phyloP scores from a whole-genome alignment of 164 flowering plant species.

The Platanus orientalis region DNA sequence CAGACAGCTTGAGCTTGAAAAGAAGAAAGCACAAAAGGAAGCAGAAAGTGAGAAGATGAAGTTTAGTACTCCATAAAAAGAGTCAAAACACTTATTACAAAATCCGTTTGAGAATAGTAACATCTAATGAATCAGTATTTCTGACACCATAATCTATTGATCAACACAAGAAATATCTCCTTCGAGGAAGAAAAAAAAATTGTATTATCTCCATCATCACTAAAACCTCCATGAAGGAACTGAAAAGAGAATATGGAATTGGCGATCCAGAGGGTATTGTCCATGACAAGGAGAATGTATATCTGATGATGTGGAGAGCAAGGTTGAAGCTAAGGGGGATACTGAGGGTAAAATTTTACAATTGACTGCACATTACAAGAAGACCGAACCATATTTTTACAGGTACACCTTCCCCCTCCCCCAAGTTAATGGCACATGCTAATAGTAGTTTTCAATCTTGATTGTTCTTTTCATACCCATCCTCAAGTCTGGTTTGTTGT shows the following conservation, averaged over 20 bases:
- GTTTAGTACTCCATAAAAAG: constrained; percentile 25
- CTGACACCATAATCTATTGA: neutral
- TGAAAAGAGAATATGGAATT: neutral
- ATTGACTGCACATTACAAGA: neutral
- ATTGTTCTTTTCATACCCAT: too few relatives aligned
- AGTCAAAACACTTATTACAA: constrained; percentile 17
- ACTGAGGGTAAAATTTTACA: neutral
- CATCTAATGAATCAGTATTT: constrained; percentile 12
- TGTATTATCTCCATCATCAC: neutral
- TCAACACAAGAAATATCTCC: constrained; percentile 3
- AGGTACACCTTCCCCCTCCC: neutral
- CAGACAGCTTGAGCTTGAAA: constrained; percentile 77
- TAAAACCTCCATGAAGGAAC: neutral
- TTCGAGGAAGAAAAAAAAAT: neutral
- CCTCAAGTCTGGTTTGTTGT: neutral
- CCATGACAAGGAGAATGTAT: constrained; percentile 1
- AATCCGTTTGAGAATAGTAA: constrained; percentile 22
- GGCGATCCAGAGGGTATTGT: neutral
- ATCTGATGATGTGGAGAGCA: neutral
- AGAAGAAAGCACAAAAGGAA: constrained; percentile 69
- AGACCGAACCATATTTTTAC: neutral
- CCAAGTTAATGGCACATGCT: neutral
- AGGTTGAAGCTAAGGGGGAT: neutral
- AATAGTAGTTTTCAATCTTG: too few relatives aligned
- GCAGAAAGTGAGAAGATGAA: constrained; percentile 50